Base-by-base conservation (phyloP, 2,329 filamentous ascomycete genomes). In the Proliferodiscus dingleyae region DNA sequence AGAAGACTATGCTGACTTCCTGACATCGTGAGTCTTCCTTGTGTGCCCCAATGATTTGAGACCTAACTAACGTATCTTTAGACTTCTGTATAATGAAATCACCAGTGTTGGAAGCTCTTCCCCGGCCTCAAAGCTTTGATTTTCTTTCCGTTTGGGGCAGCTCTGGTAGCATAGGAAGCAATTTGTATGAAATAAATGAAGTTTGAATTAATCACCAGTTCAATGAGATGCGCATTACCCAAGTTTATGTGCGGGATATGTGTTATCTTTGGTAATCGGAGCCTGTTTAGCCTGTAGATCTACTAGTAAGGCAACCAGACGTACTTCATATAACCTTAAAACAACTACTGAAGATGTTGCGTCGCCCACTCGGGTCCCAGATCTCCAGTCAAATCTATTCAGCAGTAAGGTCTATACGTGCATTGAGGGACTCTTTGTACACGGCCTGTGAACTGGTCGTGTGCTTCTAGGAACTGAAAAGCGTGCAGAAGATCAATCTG, bases 1-100 rank as follows among this genome's bases (percentile, higher is more conserved):
- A 46, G 93, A 97, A 74, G 90, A 96, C 58, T 97, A 97, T 67
- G 89, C 90, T 10, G 93, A 98, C 68, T 97, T 97, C 73, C 70
- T 98, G 72, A 96, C 89, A 54, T 74, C 76, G 83, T 88, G 73
- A 76, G 84, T 72, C 42, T 45, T 29, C 36, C 18, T 38, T 37
- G 6, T 50, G 30, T 4, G 8, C 19, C 5, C 32, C 22, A 9
- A 36, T 2, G 11, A 10, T 34, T 18, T 24, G 22, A 16, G 23
- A 22, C 23, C 18, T 29, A 28, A 16, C 50, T 52, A 41, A 50
- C n/a, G 18, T 23, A 23, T 33, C n/a, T 19, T 2, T 51, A 93
- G 85, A 42, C 70, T 95, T 56, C 70, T 95, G 41, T 95, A 95
- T 69, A 87, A 91, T 60, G 87, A 93, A 67, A 93, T 94, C 63